phyloP scores from a whole-genome alignment of 768 basidiomycete genomes.

The Krasilnikovozyma curviuscula region DNA sequence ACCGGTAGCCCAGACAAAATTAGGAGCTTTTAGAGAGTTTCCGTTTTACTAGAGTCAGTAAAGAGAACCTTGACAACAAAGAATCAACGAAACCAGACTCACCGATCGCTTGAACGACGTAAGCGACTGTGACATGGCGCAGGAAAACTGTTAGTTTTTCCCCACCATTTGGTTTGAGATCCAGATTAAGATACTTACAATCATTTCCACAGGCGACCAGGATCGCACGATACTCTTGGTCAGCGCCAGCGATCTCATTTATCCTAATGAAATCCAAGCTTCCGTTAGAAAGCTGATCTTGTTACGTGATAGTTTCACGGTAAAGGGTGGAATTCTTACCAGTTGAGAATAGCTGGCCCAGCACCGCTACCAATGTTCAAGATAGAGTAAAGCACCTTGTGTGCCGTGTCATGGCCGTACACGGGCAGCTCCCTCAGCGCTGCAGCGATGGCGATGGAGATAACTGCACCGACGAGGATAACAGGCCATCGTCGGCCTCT shows the following conservation, averaged over 20 bases:
- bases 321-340: too few species aligned
- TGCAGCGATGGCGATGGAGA: constrained; percentile 13
- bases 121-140: too few species aligned
- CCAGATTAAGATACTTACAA: too few species aligned
- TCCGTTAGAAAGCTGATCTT: too few species aligned
- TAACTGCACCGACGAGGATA: constrained; percentile 8
- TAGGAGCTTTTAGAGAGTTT: constrained; percentile 17
- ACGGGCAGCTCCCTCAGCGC: constrained; percentile 8
- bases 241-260: constrained; percentile 16
- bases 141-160: too few species aligned
- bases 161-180: too few species aligned
- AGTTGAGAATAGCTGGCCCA: constrained; percentile 17
- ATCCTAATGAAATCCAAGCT: too few species aligned
- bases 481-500: constrained; percentile 17
- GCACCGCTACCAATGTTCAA: constrained; percentile 6
- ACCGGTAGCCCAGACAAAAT: constrained; percentile 23
- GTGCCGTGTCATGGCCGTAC: constrained; percentile 14
- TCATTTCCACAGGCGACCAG: constrained; percentile 19
- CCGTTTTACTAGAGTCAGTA: neutral
- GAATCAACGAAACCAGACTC: neutral
- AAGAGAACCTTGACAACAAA: neutral
- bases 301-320: too few species aligned
- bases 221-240: constrained; percentile 18
- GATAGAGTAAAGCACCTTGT: constrained; percentile 16
- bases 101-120: constrained; percentile 19